Evolutionary conservation across 495 filamentous ascomycete genomes (phyloP).

Genomic region (Penicillium longicatenatum): DNA sequence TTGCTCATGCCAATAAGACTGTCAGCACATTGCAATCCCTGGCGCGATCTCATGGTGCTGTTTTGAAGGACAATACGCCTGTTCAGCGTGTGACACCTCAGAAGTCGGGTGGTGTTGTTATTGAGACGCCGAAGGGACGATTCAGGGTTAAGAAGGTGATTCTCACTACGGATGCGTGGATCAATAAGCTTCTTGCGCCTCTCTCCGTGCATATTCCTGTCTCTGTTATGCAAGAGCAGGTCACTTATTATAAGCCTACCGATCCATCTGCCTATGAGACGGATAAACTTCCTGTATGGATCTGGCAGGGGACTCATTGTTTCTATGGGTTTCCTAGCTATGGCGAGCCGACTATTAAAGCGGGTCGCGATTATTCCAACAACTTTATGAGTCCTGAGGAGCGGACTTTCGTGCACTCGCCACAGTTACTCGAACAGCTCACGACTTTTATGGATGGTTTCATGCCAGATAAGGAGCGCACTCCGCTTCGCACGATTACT

Average conservation of each 20-base stretch:
- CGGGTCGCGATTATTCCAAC: constrained; percentile 27
- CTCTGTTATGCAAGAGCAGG: constrained; percentile 34
- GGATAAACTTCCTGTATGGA: constrained; percentile 29
- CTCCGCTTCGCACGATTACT: constrained; percentile 31
- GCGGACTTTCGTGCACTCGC: constrained; percentile 31
- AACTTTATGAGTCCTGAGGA: constrained; percentile 34
- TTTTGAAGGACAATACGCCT: constrained; percentile 26
- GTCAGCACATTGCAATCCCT: constrained; percentile 26
- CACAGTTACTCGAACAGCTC: constrained; percentile 24
- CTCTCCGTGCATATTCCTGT: constrained; percentile 29
- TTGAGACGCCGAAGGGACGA: constrained; percentile 28
- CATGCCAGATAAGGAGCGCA: constrained; percentile 28
- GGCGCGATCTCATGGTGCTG: constrained; percentile 24
- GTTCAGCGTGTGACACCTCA: constrained; percentile 28
- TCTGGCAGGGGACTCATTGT: constrained; percentile 24
- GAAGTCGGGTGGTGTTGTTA: constrained; percentile 16
- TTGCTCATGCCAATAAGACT: constrained; percentile 27
- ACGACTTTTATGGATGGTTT: constrained; percentile 20
- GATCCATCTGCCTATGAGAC: constrained; percentile 19
- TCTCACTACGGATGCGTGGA: constrained; percentile 32
- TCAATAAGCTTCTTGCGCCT: constrained; percentile 30
- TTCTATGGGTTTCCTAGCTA: constrained; percentile 34
- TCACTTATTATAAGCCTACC: constrained; percentile 34
- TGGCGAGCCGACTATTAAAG: constrained; percentile 37
- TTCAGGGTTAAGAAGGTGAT: constrained; percentile 30